Conservation (phyloP, 768 basidiomycete genomes). For the Omphalotus guepiniiformis region DNA sequence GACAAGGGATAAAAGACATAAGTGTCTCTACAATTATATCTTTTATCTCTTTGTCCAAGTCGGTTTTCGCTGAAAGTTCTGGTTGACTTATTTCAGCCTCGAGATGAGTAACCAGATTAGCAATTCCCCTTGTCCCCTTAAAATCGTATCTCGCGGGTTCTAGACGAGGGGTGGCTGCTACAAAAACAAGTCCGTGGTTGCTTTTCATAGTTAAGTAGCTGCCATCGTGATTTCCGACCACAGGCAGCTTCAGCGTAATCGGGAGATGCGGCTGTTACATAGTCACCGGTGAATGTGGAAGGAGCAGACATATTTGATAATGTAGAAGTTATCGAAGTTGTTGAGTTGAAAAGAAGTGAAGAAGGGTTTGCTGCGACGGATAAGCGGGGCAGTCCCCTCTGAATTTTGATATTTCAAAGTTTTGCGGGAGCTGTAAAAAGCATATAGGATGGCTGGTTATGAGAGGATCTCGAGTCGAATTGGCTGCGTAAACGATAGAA, state of each 20-base stretch:
- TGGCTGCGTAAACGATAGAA: too few species aligned
- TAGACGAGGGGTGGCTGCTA: slow-evolving; percentile 27
- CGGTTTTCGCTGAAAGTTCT: background rate
- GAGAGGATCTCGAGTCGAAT: too few species aligned
- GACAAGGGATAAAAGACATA: too few species aligned
- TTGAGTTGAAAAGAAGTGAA: too few species aligned
- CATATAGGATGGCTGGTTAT: too few species aligned
- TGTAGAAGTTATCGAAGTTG: too few species aligned
- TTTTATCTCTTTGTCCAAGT: slow-evolving; percentile 16
- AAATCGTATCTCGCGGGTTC: slow-evolving; percentile 36
- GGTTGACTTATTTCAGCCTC: background rate
- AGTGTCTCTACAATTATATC: slow-evolving; percentile 1
- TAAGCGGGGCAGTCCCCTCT: too few species aligned
- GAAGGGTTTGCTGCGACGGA: too few species aligned
- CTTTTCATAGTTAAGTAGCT: slow-evolving; percentile 58
- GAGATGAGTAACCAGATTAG: slow-evolving; percentile 21
- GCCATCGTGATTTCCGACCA: slow-evolving; percentile 44
- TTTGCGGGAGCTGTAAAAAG: too few species aligned
- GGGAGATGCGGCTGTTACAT: slow-evolving; percentile 32
- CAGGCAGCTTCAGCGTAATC: slow-evolving; percentile 39
- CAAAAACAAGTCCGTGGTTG: slow-evolving; percentile 39
- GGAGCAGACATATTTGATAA: too few species aligned
- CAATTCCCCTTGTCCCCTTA: slow-evolving; percentile 30
- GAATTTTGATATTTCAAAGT: too few species aligned
- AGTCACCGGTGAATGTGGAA: slow-evolving; percentile 39